Base-by-base conservation (phyloP, 768 basidiomycete genomes). In the Vishniacozyma victoriae region DNA sequence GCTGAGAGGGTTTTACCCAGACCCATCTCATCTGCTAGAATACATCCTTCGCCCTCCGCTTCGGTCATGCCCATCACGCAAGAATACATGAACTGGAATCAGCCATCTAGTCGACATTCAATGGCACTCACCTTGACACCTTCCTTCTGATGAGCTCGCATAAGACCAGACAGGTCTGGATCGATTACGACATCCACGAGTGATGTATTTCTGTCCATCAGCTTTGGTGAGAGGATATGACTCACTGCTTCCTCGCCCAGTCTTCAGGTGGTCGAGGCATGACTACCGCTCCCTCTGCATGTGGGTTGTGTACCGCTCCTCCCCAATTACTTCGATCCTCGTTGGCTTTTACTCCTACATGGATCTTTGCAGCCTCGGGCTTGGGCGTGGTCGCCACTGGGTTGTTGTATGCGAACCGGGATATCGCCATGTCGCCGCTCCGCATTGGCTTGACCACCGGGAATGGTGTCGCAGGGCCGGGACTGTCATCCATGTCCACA, bases 11-110 rank as follows among this genome's bases (percentile, higher is more conserved):
- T 95, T 75, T 99, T 99, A n/a, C 95, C 95, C 41, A 99, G 80
- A 41, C 93, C 93, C 92, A 92, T 84, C 62, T 97, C 95, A 71
- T 99, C 95, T 1, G 93, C 95, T 26, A 99, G 78, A 56, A 99
- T 95, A 60, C 89, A 92, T 1, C 93, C 93, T 64, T 87, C 82
- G 1, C 89, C 73, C 40, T 92, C 89, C 53, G 89, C 87, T 68
- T 83, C 86, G 45, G 87, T 79, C 62, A 95, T 75, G 9, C 91
- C 92, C 90, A 96, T 96, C 15, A 92, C 86, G 62, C 85, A 88
- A 64, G 92, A 88, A 64, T 99, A 99, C 76, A 99, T 74, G 71
- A 99, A 99, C 67, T 80, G 79, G 78, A 18, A 16, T 13, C 5
- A 5, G 42, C n/a, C n/a, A n/a, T n/a, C 24, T 23, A 4, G 29